Evolutionary conservation across 176 grass and related monocot species (phyloP).

Genomic region (Musa troglodytarum): DNA sequence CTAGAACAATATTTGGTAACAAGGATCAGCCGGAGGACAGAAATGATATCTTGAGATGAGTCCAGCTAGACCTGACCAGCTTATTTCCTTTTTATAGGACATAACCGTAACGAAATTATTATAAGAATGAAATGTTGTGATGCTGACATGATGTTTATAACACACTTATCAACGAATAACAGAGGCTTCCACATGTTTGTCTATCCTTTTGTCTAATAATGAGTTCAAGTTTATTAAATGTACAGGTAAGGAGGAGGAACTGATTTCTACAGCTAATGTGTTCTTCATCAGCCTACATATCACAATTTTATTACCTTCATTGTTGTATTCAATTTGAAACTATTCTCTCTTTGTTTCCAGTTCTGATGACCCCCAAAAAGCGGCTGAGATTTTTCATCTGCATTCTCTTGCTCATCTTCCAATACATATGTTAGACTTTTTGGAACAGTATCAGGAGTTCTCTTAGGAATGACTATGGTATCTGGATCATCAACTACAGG

Average conservation of each 20-base stretch:
- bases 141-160: neutral
- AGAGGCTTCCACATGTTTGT: neutral
- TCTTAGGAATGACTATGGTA: slow-evolving; percentile 58
- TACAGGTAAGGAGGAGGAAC: neutral
- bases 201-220: neutral
- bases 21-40: neutral
- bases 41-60: neutral
- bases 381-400: slow-evolving; percentile 27
- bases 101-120: neutral
- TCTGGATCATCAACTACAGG: slow-evolving; percentile 61
- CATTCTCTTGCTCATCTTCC: slow-evolving; percentile 46
- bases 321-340: slow-evolving; percentile 67
- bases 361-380: slow-evolving; percentile 74
- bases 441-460: slow-evolving; percentile 48
- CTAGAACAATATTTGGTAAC: no score
- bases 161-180: neutral
- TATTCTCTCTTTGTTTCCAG: slow-evolving; percentile 74
- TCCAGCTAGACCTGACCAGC: neutral
- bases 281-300: neutral
- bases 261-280: neutral
- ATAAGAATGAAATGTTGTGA: no score
- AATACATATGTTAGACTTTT: slow-evolving; percentile 55
- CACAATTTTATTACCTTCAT: slow-evolving; percentile 53
- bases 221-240: neutral
- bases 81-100: neutral